Conservation (phyloP, 139 green algal genomes). For the Tetradesmus obliquus region DNA sequence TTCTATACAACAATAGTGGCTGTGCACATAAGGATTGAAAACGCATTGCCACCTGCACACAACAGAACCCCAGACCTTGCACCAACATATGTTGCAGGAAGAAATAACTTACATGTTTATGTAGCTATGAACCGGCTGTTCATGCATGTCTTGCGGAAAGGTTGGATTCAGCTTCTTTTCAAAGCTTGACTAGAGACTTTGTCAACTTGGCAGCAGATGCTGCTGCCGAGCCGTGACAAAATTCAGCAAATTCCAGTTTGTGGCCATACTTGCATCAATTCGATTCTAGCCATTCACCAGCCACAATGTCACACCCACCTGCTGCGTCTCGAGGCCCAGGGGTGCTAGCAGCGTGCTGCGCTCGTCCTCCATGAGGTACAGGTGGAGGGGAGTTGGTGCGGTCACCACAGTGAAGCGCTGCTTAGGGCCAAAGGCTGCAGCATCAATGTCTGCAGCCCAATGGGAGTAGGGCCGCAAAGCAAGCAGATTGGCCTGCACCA, state of each 20-base stretch:
- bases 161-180: too few species aligned
- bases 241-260: too few species aligned
- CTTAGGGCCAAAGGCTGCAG: not conserved
- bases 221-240: too few species aligned
- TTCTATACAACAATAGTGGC: not conserved
- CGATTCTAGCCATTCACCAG: too few species aligned
- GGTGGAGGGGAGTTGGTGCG: constrained; percentile 1
- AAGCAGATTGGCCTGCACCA: constrained; percentile 30
- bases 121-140: too few species aligned
- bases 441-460: constrained; percentile 35
- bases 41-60: constrained; percentile 12
- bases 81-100: not conserved
- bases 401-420: constrained; percentile 20
- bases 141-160: too few species aligned
- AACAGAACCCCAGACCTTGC: not conserved
- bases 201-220: too few species aligned
- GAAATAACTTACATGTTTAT: too few species aligned
- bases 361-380: constrained; percentile 14
- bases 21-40: too few species aligned
- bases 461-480: constrained; percentile 1
- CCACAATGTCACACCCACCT: not conserved
- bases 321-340: not conserved
- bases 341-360: not conserved
- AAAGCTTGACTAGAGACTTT: too few species aligned
- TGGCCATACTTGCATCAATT: too few species aligned